phyloP scores from a whole-genome alignment of 164 flowering plant species.

The Aristolochia contorta region DNA sequence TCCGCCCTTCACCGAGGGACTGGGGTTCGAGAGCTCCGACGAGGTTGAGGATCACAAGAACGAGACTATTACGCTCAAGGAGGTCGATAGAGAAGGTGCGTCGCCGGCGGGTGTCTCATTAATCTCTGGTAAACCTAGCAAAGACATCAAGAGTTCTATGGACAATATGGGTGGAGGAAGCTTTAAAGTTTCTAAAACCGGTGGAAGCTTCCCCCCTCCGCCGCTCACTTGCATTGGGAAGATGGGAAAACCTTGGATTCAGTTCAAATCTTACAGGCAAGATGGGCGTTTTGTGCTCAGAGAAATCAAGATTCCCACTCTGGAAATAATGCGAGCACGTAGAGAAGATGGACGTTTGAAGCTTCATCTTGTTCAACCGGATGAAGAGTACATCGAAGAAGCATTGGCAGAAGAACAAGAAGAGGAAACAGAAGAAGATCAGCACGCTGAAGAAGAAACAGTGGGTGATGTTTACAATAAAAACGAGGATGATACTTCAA shows the following conservation, averaged over 20 bases:
- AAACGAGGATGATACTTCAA: background rate
- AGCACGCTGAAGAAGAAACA: slow-evolving; percentile 9
- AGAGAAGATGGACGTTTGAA: slow-evolving; percentile 76
- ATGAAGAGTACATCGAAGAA: slow-evolving; percentile 23
- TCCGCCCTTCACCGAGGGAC: slow-evolving; percentile 1
- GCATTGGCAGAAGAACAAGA: slow-evolving; percentile 23
- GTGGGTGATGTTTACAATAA: background rate
- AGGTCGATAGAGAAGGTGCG: slow-evolving; percentile 1
- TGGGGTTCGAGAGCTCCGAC: slow-evolving; percentile 6
- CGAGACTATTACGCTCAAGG: slow-evolving; percentile 14
- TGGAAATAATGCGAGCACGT: slow-evolving; percentile 56
- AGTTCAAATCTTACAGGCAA: slow-evolving; percentile 43
- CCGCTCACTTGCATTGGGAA: slow-evolving; percentile 70
- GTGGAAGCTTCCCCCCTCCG: slow-evolving; percentile 60
- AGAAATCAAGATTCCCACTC: slow-evolving; percentile 51
- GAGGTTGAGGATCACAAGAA: slow-evolving; percentile 1
- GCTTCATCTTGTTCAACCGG: slow-evolving; percentile 47
- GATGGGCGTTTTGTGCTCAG: slow-evolving; percentile 73
- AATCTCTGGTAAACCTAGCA: no score
- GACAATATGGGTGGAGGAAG: slow-evolving; percentile 2
- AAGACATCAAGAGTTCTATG: no score
- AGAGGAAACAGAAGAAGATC: slow-evolving; percentile 9
- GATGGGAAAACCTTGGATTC: slow-evolving; percentile 67
- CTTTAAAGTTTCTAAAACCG: slow-evolving; percentile 20
- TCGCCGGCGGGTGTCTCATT: background rate